Evolutionary conservation across 805 yeast species (phyloP), one percentile per base, ranked within the genome.

Genomic region (Nakazawaea sp.): DNA sequence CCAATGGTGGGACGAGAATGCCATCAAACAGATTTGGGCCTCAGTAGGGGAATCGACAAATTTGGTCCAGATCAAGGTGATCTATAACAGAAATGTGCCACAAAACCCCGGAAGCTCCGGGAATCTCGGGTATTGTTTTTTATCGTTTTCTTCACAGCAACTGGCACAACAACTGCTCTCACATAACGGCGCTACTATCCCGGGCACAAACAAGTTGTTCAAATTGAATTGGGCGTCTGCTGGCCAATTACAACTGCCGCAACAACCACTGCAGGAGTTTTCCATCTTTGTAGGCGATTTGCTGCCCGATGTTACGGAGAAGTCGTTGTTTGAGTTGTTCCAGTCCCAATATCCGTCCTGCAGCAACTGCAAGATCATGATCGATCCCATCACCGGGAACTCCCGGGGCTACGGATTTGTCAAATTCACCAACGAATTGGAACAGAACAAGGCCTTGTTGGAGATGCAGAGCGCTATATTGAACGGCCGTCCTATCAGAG

Each of bases 321-420:
- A 70, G 12, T 63, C 68, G 27, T 62, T 88, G 18, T 70, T 72
- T 41, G 81, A 81, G 35, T 65, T 74, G 30, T 88, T 89, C 60
- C 78, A 75, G 43, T 59, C 75, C 4, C 72, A 76, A 42, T 88
- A 74, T 52, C 79, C 89, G 2, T 81, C 89, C 5, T 76, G 86
- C 37, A 70, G 77, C 36, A 78, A 81, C 46, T 92, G 79, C 5
- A 86, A 82, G 51, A 75, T 88, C 43, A 86, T 88, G 78, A 56
- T 72, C 33, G 96, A 88, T 56, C 78, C 76, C 27, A 53, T 58
- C 10, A 78, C 95, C 1, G 80, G 81, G 21, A 68, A 68, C 33
- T 74, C 90, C 5, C 78, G 84, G 51, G 95, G 96, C 10, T 88
- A 82, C 57, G 97, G 96, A 2, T 89, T 89, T 62, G 85, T 87